Evolutionary conservation across 208 protist genomes (phyloP), one percentile per base, ranked within the genome.

Genomic region (Trypanosoma brucei): DNA sequence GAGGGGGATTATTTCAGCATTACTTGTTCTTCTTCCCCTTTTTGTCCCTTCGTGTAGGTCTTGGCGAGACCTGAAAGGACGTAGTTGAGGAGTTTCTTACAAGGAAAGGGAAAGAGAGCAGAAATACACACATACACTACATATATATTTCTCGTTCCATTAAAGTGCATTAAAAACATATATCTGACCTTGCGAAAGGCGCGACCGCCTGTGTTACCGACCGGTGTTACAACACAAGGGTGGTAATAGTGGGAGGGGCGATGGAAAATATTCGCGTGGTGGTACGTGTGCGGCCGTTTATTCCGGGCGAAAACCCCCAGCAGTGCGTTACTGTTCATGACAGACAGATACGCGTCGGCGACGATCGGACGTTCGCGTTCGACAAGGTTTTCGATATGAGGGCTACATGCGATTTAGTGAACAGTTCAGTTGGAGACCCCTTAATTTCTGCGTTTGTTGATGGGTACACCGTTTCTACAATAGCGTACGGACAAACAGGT

Each of bases 401-500:
- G 30, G 62, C 78, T 7, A 79, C 55, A 34, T 76, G 83, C 31
- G 70, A 88, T 9, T 69, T 80, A 39, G 77, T 98, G 34, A 97
- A 91, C 70, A 75, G 81, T 11, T 55, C 78, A 1, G 66, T 96
- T 48, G 92, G 93, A 0, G 65, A 68, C 39, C 76, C 79, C n/a
- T 72, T 97, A 1, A 77, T 93, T 0, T 64, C 84, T 30, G 60
- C 79, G 7, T 92, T 94, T 52, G 78, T 97, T 31, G 76, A 83
- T 62, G 93, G 94, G 39, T 96, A 87, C 70, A 97, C 97, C 40
- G 83, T 85, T 6, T 95, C 94, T 33, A 86, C 84, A 33, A 96
- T 98, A 38, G 95, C 95, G 35, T 98, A 98, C 64, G 96, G 95
- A 7, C 96, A 98, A 66, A 98, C 95, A 33, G 92, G 93, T 14